Evolutionary conservation across 2,329 filamentous ascomycete genomes (phyloP), one percentile per base, ranked within the genome.

Genomic region (Colletotrichum sublineola): DNA sequence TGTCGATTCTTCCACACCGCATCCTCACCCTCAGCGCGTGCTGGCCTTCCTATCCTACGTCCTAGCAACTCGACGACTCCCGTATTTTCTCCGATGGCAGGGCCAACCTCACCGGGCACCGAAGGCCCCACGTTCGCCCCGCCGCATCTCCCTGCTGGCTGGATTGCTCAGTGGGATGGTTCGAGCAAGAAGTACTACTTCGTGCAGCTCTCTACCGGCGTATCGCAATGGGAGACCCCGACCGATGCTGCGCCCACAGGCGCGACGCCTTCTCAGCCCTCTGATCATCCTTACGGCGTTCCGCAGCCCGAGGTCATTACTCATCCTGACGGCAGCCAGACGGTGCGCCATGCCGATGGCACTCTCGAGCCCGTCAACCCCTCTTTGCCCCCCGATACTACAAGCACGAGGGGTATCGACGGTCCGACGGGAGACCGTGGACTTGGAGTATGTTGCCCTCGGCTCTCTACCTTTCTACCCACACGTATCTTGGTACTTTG

Each of bases 151-250:
- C 90, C 90, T 62, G 82, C 88, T 15, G 90, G 90, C 77, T 92
- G 90, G 90, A 92, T 92, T 77, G 89, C 90, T 71, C 90, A 92
- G 82, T 92, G 90, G 90, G 90, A 92, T 78, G 88, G 86, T 74
- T 79, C 85, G 68, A 89, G 86, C 80, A 88, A 85, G 80, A 91
- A 91, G 80, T 92, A 92, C 80, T 92, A 92, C 81, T 92, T 89
- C 79, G 92, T 94, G 63, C 91, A 93, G 81, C 88, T 94, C 67
- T 91, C 90, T 65, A 93, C 91, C 9, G 92, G 92, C 60, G 86
- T 89, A 48, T 93, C 91, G 74, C 91, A 93, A 81, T 94, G 92
- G 92, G 91, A 93, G n/a, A 86, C 88, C 42, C 92, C 92, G 42
- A 93, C 89, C 18, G 85, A 89, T 71, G 86, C 91, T 62, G 91